phyloP scores from a whole-genome alignment of 495 filamentous ascomycete species.

The Penicillium egyptiacum region DNA sequence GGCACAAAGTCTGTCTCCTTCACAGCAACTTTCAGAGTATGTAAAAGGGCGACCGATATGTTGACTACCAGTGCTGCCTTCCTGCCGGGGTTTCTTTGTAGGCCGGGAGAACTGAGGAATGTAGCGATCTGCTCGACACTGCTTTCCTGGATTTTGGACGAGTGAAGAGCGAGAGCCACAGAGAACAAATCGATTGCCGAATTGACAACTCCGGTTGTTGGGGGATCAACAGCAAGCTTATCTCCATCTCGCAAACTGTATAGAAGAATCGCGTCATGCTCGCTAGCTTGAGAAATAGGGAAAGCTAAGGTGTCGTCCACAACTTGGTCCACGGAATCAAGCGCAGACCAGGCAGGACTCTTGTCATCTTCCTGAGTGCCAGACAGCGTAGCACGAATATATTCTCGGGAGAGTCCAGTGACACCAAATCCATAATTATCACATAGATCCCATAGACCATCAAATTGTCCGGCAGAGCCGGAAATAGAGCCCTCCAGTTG shows the following conservation, averaged over 20 bases:
- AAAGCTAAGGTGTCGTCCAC: constrained; percentile 70
- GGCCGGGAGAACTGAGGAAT: constrained; percentile 70
- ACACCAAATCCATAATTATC: constrained; percentile 95
- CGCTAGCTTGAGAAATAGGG: constrained; percentile 77
- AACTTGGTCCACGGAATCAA: constrained; percentile 62
- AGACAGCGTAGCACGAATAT: constrained; percentile 67
- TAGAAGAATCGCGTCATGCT: constrained; percentile 84
- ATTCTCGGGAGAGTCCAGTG: constrained; percentile 77
- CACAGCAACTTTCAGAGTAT: constrained; percentile 77
- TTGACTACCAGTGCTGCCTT: constrained; percentile 91
- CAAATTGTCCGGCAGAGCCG: constrained; percentile 84
- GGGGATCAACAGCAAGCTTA: constrained; percentile 67
- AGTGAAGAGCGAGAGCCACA: constrained; percentile 82
- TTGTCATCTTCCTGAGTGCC: constrained; percentile 63
- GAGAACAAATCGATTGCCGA: constrained; percentile 90
- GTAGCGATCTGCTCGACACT: constrained; percentile 90
- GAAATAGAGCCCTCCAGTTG: constrained; percentile 91
- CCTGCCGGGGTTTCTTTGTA: constrained; percentile 84
- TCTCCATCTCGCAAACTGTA: constrained; percentile 59
- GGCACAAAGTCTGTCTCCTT: constrained; percentile 71
- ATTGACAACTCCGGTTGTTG: constrained; percentile 90
- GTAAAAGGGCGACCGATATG: constrained; percentile 75
- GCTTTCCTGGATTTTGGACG: constrained; percentile 90
- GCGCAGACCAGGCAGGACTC: constrained; percentile 59
- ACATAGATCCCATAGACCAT: constrained; percentile 89